Conservation (phyloP, 768 basidiomycete species). For the Tremella mesenterica region DNA sequence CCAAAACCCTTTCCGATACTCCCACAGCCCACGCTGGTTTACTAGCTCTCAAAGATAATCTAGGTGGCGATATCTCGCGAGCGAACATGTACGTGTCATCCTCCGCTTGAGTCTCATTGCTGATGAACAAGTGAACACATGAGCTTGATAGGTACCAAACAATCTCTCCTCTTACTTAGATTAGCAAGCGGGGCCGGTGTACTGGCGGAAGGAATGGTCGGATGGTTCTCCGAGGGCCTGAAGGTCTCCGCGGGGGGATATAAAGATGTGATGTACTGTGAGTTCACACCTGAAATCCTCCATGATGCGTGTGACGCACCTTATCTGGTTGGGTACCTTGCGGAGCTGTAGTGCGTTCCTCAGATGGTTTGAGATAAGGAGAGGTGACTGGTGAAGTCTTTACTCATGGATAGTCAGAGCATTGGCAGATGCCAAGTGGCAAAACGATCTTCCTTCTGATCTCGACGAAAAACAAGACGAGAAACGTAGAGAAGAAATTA, state of each 20-base stretch:
- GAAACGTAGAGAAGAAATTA: constrained; percentile 6
- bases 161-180: constrained; percentile 8
- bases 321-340: neutral
- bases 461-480: constrained; percentile 9
- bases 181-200: constrained; percentile 1
- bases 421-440: constrained; percentile 16
- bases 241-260: neutral
- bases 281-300: neutral
- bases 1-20: constrained; percentile 10
- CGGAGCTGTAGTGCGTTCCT: neutral
- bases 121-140: constrained; percentile 9
- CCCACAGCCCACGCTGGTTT: constrained; percentile 14
- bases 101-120: neutral
- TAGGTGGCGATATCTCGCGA: constrained; percentile 8
- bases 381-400: neutral
- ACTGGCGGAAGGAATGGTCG: constrained; percentile 1
- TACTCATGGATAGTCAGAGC: constrained; percentile 7
- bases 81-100: constrained; percentile 3
- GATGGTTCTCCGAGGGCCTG: constrained; percentile 10
- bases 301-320: neutral
- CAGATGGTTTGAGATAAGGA: neutral
- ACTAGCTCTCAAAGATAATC: constrained; percentile 5
- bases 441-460: constrained; percentile 5
- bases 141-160: constrained; percentile 8
- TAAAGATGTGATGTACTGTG: constrained; percentile 20